phyloP scores from a whole-genome alignment of 352 stramenopile species.

The Phytophthora foliorum region DNA sequence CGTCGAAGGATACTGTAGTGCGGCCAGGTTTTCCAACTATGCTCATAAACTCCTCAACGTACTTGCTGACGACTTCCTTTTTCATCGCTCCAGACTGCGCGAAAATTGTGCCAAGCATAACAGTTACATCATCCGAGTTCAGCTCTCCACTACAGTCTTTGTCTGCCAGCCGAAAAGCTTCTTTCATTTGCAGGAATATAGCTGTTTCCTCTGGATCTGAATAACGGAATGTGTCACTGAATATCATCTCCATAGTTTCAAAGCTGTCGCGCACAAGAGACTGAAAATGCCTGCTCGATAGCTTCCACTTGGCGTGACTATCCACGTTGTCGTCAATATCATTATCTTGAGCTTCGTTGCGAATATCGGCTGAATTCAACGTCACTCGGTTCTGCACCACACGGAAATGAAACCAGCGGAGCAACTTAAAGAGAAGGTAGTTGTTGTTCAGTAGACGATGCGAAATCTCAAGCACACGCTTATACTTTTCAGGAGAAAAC shows the following conservation, averaged over 20 bases:
- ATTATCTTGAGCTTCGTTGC: conserved; percentile 33
- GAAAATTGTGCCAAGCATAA: conserved; percentile 79
- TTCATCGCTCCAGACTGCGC: conserved; percentile 68
- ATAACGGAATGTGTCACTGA: conserved; percentile 77
- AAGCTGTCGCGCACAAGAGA: conserved; percentile 74
- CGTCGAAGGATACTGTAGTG: conserved; percentile 77
- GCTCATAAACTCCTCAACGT: conserved; percentile 82
- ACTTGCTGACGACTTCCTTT: conserved; percentile 73
- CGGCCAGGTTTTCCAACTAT: conserved; percentile 73
- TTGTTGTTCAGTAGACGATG: conserved; percentile 85
- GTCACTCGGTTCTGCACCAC: conserved; percentile 53
- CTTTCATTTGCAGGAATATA: conserved; percentile 89
- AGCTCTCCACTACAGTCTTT: conserved; percentile 82
- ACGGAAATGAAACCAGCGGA: conserved; percentile 76
- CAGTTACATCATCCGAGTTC: conserved; percentile 68
- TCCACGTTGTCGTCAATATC: conserved; percentile 16
- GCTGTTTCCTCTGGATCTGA: conserved; percentile 78
- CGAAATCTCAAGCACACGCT: conserved; percentile 64
- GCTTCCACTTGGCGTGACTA: conserved; percentile 59
- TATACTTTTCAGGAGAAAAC: conserved; percentile 81
- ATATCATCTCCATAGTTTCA: conserved; percentile 72
- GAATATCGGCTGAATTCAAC: conserved; percentile 60
- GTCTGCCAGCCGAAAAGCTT: conserved; percentile 76
- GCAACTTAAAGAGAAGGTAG: conserved; percentile 79
- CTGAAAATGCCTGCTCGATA: conserved; percentile 62